Conservation (phyloP, 2,329 filamentous ascomycete species). For the Diplodia corticola region DNA sequence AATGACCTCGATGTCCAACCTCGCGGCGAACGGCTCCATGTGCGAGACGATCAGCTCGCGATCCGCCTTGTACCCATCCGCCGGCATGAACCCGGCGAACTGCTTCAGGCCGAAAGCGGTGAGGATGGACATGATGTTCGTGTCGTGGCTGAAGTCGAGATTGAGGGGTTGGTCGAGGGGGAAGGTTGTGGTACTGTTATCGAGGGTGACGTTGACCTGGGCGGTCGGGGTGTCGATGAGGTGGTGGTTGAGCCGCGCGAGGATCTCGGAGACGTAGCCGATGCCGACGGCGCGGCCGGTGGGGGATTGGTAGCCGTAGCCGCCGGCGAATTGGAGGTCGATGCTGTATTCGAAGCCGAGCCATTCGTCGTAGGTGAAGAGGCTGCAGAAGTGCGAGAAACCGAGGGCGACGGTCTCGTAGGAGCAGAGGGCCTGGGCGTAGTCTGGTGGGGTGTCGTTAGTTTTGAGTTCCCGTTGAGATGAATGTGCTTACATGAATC, state of each 20-base stretch:
- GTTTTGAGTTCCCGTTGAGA: background rate
- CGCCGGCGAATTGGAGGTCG: slow-evolving; percentile 65
- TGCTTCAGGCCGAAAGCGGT: slow-evolving; percentile 72
- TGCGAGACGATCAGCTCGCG: slow-evolving; percentile 64
- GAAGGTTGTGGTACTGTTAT: slow-evolving; percentile 68
- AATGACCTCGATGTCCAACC: slow-evolving; percentile 74
- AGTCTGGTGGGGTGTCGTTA: slow-evolving; percentile 42
- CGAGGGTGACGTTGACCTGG: slow-evolving; percentile 66
- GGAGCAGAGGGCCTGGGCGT: slow-evolving; percentile 72
- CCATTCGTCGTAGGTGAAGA: slow-evolving; percentile 78
- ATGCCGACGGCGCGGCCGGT: slow-evolving; percentile 71
- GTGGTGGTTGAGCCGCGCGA: slow-evolving; percentile 69
- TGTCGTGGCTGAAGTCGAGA: slow-evolving; percentile 78
- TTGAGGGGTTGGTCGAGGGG: slow-evolving; percentile 72
- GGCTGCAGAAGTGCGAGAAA: slow-evolving; percentile 70
- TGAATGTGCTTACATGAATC: slow-evolving; percentile 33
- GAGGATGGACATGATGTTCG: slow-evolving; percentile 68
- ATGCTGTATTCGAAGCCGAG: slow-evolving; percentile 68
- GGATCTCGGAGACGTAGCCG: slow-evolving; percentile 66
- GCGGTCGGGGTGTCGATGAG: slow-evolving; percentile 45
- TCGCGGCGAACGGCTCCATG: slow-evolving; percentile 69
- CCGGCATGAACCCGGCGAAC: slow-evolving; percentile 59
- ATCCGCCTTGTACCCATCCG: slow-evolving; percentile 57
- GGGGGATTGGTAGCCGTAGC: slow-evolving; percentile 63
- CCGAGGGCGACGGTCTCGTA: slow-evolving; percentile 79